Evolutionary conservation across 768 basidiomycete genomes (phyloP).

Genomic region (Naganishia vaughanmartiniae): DNA sequence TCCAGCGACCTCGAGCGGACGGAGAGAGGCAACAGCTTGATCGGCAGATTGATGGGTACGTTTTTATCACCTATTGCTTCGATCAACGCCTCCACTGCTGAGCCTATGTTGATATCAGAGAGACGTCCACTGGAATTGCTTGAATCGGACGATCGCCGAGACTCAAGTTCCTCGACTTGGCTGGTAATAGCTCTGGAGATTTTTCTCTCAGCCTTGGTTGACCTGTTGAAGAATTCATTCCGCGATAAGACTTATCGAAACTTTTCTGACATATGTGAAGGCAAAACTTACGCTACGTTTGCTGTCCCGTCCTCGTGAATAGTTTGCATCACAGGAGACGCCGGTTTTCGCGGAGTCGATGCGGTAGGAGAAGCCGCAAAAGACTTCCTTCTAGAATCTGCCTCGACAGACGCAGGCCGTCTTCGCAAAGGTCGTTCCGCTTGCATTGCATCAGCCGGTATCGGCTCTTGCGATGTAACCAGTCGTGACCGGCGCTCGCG

Average conservation of each 20-base stretch:
- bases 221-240: neutral
- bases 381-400: neutral
- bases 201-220: neutral
- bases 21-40: neutral
- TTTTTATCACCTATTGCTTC: neutral
- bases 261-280: neutral
- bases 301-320: neutral
- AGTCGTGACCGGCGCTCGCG: neutral
- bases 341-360: neutral
- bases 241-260: neutral
- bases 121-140: slow-evolving; percentile 6
- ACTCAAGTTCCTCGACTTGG: neutral
- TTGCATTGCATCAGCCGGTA: slow-evolving; percentile 6
- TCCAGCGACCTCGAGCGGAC: neutral
- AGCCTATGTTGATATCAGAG: neutral
- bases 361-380: neutral
- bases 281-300: neutral
- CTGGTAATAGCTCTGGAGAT: neutral
- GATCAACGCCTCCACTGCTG: slow-evolving; percentile 17
- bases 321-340: neutral
- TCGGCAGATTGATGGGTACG: slow-evolving; percentile 2
- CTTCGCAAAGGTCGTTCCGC: neutral
- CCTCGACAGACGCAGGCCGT: neutral
- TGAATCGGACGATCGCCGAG: slow-evolving; percentile 6
- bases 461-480: neutral